Conservation (phyloP, 1,284 basidiomycete species). For the Apiotrichum brassicae region DNA sequence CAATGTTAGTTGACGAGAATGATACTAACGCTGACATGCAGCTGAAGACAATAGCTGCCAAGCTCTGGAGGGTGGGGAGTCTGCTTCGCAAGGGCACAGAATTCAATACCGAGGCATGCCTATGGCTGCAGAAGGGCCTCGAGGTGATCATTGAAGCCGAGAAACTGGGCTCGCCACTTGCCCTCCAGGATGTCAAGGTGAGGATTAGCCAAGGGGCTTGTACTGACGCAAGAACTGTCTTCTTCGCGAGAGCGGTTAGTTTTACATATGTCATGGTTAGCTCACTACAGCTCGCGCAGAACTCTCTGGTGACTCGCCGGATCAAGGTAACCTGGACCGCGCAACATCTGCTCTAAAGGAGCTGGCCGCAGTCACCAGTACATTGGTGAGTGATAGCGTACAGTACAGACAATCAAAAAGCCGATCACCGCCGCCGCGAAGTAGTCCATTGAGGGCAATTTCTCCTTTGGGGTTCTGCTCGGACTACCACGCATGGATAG, state of each 20-base stretch:
- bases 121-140: conserved; percentile 7
- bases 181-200: conserved; percentile 4
- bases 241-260: too few species aligned
- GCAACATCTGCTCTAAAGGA: neutral
- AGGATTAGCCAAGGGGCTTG: neutral
- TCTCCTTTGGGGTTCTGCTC: too few species aligned
- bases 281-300: conserved; percentile 6
- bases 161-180: neutral
- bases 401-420: too few species aligned
- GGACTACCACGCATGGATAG: too few species aligned
- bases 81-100: neutral
- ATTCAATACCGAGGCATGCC: neutral
- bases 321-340: neutral
- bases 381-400: neutral
- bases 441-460: too few species aligned
- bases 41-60: conserved; percentile 2
- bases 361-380: neutral
- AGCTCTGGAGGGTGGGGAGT: conserved; percentile 1
- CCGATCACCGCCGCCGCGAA: too few species aligned
- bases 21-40: neutral
- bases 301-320: neutral
- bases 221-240: too few species aligned
- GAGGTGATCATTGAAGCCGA: conserved; percentile 1
- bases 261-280: too few species aligned
- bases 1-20: too few species aligned